phyloP scores from a whole-genome alignment of 2,329 filamentous ascomycete species.

The Escovopsis sp. region DNA sequence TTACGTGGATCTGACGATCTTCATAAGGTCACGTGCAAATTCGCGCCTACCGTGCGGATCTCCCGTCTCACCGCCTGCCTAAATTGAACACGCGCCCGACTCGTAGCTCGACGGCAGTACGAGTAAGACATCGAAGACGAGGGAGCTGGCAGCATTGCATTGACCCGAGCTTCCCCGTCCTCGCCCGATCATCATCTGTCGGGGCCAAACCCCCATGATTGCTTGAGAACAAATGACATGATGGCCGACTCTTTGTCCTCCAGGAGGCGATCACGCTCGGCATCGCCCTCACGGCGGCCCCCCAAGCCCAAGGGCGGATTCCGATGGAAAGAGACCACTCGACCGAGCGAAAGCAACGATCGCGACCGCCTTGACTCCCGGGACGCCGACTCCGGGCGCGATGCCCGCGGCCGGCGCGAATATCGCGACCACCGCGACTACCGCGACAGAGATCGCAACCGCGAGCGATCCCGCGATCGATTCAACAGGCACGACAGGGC shows the following conservation, averaged over 20 bases:
- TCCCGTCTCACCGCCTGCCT: too few relatives aligned
- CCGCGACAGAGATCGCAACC: constrained; percentile 25
- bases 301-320: constrained; percentile 28
- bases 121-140: too few relatives aligned
- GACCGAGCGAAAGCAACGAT: constrained; percentile 29
- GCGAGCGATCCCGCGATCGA: constrained; percentile 16
- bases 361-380: constrained; percentile 14
- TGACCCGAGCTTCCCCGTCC: too few relatives aligned
- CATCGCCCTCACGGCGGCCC: constrained; percentile 12
- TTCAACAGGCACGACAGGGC: constrained; percentile 12
- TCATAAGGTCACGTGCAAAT: too few relatives aligned
- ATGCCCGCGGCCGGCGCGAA: constrained; percentile 25
- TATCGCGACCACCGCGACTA: constrained; percentile 32
- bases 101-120: too few relatives aligned
- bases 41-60: too few relatives aligned
- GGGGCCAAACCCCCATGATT: too few relatives aligned
- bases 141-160: too few relatives aligned
- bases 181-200: too few relatives aligned
- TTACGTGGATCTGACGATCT: too few relatives aligned
- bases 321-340: constrained; percentile 43
- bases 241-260: constrained; percentile 12
- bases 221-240: background rate
- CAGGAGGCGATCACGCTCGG: constrained; percentile 12
- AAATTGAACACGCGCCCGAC: too few relatives aligned
- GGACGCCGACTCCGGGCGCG: constrained; percentile 11